Conservation (phyloP, 805 yeast genomes). For the Zygosaccharomyces bailii region DNA sequence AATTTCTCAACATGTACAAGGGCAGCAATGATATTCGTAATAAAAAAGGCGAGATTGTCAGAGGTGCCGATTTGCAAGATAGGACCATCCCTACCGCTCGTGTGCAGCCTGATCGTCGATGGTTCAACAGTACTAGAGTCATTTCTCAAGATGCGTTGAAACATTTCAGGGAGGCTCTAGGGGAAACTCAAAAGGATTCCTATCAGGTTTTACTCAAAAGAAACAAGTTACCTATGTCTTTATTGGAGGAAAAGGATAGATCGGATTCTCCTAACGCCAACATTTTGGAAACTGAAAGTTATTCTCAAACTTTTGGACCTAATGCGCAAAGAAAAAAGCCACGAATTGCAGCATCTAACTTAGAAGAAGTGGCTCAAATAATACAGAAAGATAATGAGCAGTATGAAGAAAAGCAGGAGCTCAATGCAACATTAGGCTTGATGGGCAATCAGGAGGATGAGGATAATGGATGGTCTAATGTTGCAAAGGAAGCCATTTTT, state of each 20-base stretch:
- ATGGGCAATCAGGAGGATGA: slow-evolving; percentile 62
- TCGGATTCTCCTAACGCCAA: slow-evolving; percentile 72
- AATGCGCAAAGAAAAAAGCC: slow-evolving; percentile 92
- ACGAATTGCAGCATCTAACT: slow-evolving; percentile 66
- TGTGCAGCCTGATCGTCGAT: slow-evolving; percentile 91
- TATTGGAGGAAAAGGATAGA: slow-evolving; percentile 81
- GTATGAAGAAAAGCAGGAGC: slow-evolving; percentile 72
- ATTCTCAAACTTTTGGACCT: slow-evolving; percentile 82
- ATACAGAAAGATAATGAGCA: slow-evolving; percentile 55
- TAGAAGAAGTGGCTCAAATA: slow-evolving; percentile 69
- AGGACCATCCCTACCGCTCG: slow-evolving; percentile 87
- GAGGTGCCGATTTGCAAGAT: slow-evolving; percentile 85
- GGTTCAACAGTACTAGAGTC: slow-evolving; percentile 98
- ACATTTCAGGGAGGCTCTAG: slow-evolving; percentile 92
- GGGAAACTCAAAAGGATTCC: slow-evolving; percentile 74
- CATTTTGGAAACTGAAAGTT: slow-evolving; percentile 86
- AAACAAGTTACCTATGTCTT: slow-evolving; percentile 93
- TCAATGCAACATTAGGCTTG: slow-evolving; percentile 70
- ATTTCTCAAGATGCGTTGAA: slow-evolving; percentile 94
- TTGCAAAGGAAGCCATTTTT: slow-evolving; percentile 93
- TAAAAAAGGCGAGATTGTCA: slow-evolving; percentile 79
- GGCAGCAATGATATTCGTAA: slow-evolving; percentile 84
- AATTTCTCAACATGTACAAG: slow-evolving; percentile 88
- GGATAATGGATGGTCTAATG: slow-evolving; percentile 80
- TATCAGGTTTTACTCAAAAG: slow-evolving; percentile 85